Evolutionary conservation across 495 filamentous ascomycete species (phyloP), one percentile per base, ranked within the genome.

Genomic region (Glonium stellatum): DNA sequence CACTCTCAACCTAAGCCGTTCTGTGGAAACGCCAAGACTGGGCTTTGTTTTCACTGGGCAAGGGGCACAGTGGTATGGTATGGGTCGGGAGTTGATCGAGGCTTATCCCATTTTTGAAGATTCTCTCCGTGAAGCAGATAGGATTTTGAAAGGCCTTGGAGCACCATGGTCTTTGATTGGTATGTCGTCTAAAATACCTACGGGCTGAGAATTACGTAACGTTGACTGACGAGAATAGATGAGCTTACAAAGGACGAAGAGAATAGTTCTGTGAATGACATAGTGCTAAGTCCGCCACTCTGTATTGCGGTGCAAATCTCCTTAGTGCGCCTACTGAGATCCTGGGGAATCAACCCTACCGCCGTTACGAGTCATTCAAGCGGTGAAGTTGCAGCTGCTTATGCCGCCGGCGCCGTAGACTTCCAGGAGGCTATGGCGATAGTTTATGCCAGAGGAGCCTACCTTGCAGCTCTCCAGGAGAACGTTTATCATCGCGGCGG

Each of bases 41-140:
- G 66, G 53, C 4, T 68, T 70, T 37, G 59, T 72, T 0, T 75
- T 75, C 42, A 75, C 71, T 1, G 71, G 73, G 0, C 73, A 75
- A 53, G 73, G 73, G 23, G 73, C 73, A 6, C 73, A 75, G 21
- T 75, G 62, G 56, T 5, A 35, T 9, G 58, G 18, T 8, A 75
- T 75, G 73, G 73, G 71, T 0, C 19, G 37, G 0, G 59, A 71
- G 15, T 60, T 75, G 23, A 8, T 51, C 0, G 13, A 55, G 22
- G 3, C 27, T 2, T 69, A 67, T 46, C 55, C 60, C 9, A 52
- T 67, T 4, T 75, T 74, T 51, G 21, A 46, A n/a, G 19, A 60
- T 10, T 59, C 52, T 12, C 10, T 72, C 3, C 42, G 48, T 6
- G 59, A 63, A 36, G 58, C 67, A 11, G 59, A 63, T 1, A 8